Conservation (phyloP, 140 eudicot species). For the Anethum foeniculum region DNA sequence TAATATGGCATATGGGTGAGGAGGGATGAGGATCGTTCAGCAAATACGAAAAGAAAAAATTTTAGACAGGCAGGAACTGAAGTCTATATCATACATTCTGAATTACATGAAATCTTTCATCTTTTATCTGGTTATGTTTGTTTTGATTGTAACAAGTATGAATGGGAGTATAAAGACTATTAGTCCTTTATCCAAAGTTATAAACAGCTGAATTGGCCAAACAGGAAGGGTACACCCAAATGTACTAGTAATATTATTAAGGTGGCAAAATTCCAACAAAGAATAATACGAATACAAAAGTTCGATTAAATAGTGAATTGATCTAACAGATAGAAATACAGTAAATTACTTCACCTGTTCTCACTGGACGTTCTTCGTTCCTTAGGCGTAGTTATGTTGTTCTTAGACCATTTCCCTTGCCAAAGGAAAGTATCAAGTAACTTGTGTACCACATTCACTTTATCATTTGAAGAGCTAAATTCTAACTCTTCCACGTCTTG, state of each 20-base stretch:
- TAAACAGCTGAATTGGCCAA: background rate
- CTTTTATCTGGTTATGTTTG: background rate
- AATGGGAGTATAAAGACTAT: background rate
- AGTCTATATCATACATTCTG: background rate
- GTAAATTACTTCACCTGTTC: constrained; percentile 39
- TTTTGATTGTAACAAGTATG: background rate
- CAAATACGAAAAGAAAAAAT: background rate
- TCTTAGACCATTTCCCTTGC: constrained; percentile 27
- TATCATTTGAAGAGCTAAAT: constrained; percentile 30
- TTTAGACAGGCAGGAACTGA: background rate
- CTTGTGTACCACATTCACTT: constrained; percentile 37
- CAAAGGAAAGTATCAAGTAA: constrained; percentile 38
- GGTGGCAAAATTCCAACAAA: background rate
- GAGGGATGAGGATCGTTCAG: background rate
- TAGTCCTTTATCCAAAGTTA: background rate
- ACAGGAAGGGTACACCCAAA: background rate
- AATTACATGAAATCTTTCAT: background rate
- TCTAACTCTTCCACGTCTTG: constrained; percentile 37
- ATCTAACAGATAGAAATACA: background rate
- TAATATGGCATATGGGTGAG: background rate
- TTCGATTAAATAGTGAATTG: background rate
- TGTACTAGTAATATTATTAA: background rate
- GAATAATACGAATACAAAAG: background rate
- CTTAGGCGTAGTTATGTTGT: constrained; percentile 19
- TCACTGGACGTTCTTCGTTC: constrained; percentile 41